A percentile compares a stretch with the other conserved stretches of the same genome.
These are phyloP conservation scores for Hymenoscyphus occultus DNA, from an alignment of 2,329 filamentous ascomycete genomes.

Conservation along the genomic window DNA sequence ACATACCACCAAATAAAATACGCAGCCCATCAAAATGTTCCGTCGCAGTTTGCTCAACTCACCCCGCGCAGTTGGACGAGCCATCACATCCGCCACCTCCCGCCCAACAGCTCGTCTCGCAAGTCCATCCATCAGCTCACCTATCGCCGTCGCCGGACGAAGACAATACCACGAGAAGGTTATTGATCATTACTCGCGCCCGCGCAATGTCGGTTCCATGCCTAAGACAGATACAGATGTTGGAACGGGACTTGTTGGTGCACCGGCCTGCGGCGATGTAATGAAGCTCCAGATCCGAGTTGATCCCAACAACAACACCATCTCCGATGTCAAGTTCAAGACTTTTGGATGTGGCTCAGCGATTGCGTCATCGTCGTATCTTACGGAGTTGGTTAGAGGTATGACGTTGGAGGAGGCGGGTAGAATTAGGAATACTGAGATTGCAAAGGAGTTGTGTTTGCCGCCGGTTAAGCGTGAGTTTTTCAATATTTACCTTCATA, in stretches of 20 bases:
- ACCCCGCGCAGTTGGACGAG: slow-evolving; percentile 33
- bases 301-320: slow-evolving; percentile 81
- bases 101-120: slow-evolving; percentile 28
- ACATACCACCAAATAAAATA: slow-evolving; percentile 5
- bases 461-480: slow-evolving; percentile 81
- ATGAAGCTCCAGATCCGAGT: slow-evolving; percentile 95
- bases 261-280: slow-evolving; percentile 88
- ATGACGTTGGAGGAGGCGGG: slow-evolving; percentile 95
- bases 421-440: slow-evolving; percentile 94
- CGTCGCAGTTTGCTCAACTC: slow-evolving; percentile 31
- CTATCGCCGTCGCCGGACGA: slow-evolving; percentile 27
- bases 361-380: slow-evolving; percentile 90
- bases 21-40: slow-evolving; percentile 30
- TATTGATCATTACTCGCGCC: slow-evolving; percentile 79
- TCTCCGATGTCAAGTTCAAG: slow-evolving; percentile 96
- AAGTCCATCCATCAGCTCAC: slow-evolving; percentile 25
- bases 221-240: slow-evolving; percentile 77
- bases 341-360: slow-evolving; percentile 93
- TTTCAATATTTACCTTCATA: background rate
- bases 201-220: slow-evolving; percentile 77
- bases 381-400: slow-evolving; percentile 90
- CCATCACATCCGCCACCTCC: slow-evolving; percentile 27
- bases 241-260: slow-evolving; percentile 85
- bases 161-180: slow-evolving; percentile 43
- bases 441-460: slow-evolving; percentile 90